Base-by-base conservation (phyloP, 192 early-diverging fungal genomes). In the Mortierella hygrophila region DNA sequence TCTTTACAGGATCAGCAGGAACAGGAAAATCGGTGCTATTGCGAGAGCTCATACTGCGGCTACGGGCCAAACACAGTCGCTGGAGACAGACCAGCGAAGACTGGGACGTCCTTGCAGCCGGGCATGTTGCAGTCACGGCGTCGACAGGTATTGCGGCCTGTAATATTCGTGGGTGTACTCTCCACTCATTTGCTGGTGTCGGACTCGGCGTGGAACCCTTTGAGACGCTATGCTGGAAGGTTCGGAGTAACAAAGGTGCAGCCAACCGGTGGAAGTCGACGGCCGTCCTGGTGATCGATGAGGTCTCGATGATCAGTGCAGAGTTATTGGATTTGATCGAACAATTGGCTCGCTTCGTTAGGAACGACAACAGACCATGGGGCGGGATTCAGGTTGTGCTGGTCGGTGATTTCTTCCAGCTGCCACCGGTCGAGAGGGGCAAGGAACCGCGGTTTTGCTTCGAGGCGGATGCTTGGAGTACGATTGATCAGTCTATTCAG, bases 331-430 rank as follows among this genome's bases (percentile, higher is more conserved):
- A 95, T 35, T 93, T 94, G 9, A 78, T 97, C 1, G 95, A 97
- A 82, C 32, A 40, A 5, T 86, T 95, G 70, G 96, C 95, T 13
- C 83, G 94, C 29, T 63, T 42, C 18, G 40, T 94, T 13, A 75
- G 88, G 9, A 60, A 57, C 0, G 54, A 57, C 6, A 11, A 29
- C 40, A 40, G 52, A 44, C 95, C 93, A 2, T 97, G 96, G 91
- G 96, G 96, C 54, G 95, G 95, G 6, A 92, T 96, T 41, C 96
- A 97, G 78, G 80, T 95, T 6, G 76, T 89, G 0, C 32, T 89
- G 18, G 94, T 94, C 0, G 96, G 96, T 6, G 96, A 97, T 46
- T 97, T 97, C 81, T 97, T 94, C 88, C 96, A 96, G 77, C 88
- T 96, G 38, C 95, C 95, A 46, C 95, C 95, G 9, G 94, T 96